A percentile compares a stretch with the other conserved stretches of the same genome.
phyloP scores from a whole-genome alignment of 352 stramenopile species.

The Globisporangium spinosum region DNA sequence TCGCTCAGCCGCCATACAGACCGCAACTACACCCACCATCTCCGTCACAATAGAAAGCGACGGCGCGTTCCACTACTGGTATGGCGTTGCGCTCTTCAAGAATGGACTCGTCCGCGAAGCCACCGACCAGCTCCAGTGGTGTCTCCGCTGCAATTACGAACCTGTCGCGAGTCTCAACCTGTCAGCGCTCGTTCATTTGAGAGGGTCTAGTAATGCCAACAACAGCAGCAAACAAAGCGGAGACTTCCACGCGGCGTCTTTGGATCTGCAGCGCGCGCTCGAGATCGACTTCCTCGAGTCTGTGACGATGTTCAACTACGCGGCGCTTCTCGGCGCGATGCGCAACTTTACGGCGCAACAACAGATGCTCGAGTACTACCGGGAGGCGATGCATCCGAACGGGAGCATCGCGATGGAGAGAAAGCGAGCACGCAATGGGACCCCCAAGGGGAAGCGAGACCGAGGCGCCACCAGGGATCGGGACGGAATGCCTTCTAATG shows the following conservation, averaged over 20 bases:
- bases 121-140: slow-evolving; percentile 31
- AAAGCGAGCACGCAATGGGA: slow-evolving; percentile 14
- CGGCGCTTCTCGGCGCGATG: slow-evolving; percentile 52
- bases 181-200: slow-evolving; percentile 38
- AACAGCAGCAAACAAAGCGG: slow-evolving; percentile 14
- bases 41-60: neutral
- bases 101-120: slow-evolving; percentile 22
- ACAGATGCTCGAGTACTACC: slow-evolving; percentile 55
- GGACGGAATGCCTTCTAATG: neutral
- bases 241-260: slow-evolving; percentile 39
- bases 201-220: neutral
- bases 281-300: slow-evolving; percentile 51
- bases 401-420: slow-evolving; percentile 11
- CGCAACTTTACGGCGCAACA: slow-evolving; percentile 42
- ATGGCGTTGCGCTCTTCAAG: slow-evolving; percentile 40
- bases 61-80: slow-evolving; percentile 53
- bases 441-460: neutral
- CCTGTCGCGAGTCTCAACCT: slow-evolving; percentile 49
- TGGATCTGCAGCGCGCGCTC: slow-evolving; percentile 50
- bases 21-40: neutral
- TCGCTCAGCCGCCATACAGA: slow-evolving; percentile 5
- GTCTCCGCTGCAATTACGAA: slow-evolving; percentile 45
- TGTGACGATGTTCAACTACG: slow-evolving; percentile 64
- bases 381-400: slow-evolving; percentile 2
- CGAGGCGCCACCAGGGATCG: neutral